A percentile compares a stretch with the other conserved stretches of the same genome.
phyloP scores from a whole-genome alignment of 257 asterid genomes.

The Solanum stenotomum region DNA sequence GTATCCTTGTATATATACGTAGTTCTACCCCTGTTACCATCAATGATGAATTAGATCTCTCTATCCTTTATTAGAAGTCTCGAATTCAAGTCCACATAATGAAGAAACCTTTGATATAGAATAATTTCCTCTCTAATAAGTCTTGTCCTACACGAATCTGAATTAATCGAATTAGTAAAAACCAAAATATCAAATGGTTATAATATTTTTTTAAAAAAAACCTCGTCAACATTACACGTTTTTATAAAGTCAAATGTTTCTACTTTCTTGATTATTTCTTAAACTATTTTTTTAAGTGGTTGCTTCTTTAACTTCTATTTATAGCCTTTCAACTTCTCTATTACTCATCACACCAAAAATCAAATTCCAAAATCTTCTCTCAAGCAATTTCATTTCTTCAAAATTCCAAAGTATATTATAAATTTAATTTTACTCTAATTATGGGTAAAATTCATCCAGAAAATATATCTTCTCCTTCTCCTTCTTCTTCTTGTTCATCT shows the following conservation, averaged over 20 bases:
- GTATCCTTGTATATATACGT: neutral
- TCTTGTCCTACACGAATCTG: fast-evolving
- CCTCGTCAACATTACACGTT: neutral
- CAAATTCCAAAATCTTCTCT: neutral
- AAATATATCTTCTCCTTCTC: neutral
- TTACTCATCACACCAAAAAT: neutral
- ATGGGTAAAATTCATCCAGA: constrained; percentile 67
- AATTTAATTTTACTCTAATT: neutral
- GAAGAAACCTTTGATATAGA: neutral
- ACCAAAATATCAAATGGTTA: neutral
- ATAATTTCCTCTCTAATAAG: fast-evolving
- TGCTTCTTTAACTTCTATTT: neutral
- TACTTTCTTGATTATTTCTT: neutral
- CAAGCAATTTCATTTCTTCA: neutral
- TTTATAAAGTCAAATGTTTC: neutral
- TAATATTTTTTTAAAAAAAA: neutral
- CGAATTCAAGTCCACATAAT: neutral
- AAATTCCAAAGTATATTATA: neutral
- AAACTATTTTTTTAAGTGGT: neutral
- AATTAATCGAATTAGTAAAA: neutral
- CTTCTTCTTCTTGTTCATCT: neutral
- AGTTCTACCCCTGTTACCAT: fast-evolving
- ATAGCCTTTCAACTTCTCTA: neutral
- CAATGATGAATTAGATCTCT: neutral
- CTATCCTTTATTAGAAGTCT: neutral